Conservation (phyloP, 805 yeast species). For the Spathaspora hagerdaliae region DNA sequence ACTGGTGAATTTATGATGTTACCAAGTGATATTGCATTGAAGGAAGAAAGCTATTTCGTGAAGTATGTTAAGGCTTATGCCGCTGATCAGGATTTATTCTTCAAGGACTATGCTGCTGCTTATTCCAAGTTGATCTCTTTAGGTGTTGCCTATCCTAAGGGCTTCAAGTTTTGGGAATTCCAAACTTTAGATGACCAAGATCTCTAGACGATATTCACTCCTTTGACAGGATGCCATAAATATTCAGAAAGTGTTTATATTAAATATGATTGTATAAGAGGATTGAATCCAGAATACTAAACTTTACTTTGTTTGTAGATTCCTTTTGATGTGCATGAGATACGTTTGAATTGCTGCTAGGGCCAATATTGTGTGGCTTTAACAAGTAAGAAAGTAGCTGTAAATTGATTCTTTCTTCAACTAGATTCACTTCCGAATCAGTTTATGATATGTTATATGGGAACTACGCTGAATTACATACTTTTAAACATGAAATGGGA, state of each 20-base stretch:
- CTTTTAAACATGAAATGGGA: constrained; percentile 10
- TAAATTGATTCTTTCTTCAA: constrained; percentile 16
- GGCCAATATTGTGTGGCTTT: constrained; percentile 17
- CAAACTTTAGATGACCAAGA: constrained; percentile 72
- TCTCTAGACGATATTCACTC: no score
- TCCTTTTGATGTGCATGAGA: no score
- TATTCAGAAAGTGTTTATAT: no score
- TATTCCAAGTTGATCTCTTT: constrained; percentile 45
- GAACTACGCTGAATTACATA: constrained; percentile 15
- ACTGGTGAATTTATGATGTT: constrained; percentile 48
- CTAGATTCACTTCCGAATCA: constrained; percentile 17
- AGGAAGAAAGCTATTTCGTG: constrained; percentile 41
- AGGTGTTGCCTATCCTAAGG: constrained; percentile 47
- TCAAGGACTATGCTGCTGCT: constrained; percentile 45
- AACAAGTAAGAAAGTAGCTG: constrained; percentile 17
- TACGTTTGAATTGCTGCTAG: constrained; percentile 10
- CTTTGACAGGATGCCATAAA: no score
- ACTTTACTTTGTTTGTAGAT: no score
- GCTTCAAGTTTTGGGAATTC: constrained; percentile 43
- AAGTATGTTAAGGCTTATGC: constrained; percentile 48
- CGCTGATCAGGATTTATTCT: constrained; percentile 44
- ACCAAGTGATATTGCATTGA: constrained; percentile 54
- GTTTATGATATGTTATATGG: constrained; percentile 20
- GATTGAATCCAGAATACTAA: no score
- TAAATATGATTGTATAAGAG: no score